Conservation (phyloP, 208 protist genomes). For the Trypanosoma scelopori region DNA sequence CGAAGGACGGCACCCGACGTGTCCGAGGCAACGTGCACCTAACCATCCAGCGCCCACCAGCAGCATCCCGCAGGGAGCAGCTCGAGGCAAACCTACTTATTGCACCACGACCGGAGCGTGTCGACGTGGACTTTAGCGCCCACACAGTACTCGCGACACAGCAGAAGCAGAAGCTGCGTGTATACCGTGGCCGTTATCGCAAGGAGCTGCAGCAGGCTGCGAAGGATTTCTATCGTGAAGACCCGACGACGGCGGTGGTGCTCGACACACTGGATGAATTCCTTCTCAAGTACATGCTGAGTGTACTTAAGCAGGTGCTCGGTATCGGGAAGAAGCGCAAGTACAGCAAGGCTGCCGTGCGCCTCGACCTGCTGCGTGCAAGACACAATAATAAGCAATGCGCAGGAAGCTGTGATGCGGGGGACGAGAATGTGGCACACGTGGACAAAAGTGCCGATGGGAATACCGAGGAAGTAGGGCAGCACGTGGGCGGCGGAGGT, state of each 20-base stretch:
- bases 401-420: slow-evolving; percentile 13
- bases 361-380: slow-evolving; percentile 78
- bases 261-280: slow-evolving; percentile 92
- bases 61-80: slow-evolving; percentile 52
- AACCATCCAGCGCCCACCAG: slow-evolving; percentile 52
- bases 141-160: slow-evolving; percentile 86
- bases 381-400: slow-evolving; percentile 18
- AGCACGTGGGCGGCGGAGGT: background rate
- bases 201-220: slow-evolving; percentile 76
- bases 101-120: slow-evolving; percentile 67
- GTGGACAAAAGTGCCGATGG: too few species aligned
- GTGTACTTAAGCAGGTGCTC: slow-evolving; percentile 84
- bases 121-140: slow-evolving; percentile 85
- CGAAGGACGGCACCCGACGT: slow-evolving; percentile 84
- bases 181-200: slow-evolving; percentile 82
- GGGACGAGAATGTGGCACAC: slow-evolving; percentile 11
- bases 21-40: slow-evolving; percentile 80
- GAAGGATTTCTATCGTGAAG: slow-evolving; percentile 86
- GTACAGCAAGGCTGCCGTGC: slow-evolving; percentile 56
- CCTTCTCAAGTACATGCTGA: slow-evolving; percentile 79
- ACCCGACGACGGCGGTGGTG: slow-evolving; percentile 76
- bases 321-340: slow-evolving; percentile 82
- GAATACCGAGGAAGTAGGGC: slow-evolving; percentile 15
- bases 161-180: slow-evolving; percentile 89
- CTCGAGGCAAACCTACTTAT: slow-evolving; percentile 79